A percentile compares a stretch with the other conserved stretches of the same genome.
Conservation (phyloP, 805 yeast species). For the Lipomyces yamadae region DNA sequence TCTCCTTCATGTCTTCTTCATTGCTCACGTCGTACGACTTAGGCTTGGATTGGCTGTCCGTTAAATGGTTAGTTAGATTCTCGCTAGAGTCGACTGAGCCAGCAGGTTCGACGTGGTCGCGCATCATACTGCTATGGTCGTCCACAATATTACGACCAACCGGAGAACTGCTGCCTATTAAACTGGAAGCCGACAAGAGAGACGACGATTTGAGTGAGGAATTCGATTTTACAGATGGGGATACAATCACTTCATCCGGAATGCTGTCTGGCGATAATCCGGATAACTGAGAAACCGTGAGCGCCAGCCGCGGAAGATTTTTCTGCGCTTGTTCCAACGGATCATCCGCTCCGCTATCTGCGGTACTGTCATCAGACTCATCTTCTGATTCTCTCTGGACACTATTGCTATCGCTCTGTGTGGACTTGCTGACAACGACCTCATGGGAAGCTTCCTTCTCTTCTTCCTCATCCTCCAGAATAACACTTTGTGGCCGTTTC, state of each 20-base stretch:
- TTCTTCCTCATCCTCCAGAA: constrained; percentile 18
- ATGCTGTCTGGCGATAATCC: constrained; percentile 5
- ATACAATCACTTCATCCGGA: background rate
- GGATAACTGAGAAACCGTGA: constrained; percentile 14
- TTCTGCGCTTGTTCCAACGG: constrained; percentile 22
- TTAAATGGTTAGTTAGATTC: background rate
- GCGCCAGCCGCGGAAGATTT: constrained; percentile 22
- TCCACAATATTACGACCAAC: background rate
- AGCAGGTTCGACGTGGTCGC: background rate
- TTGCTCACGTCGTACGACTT: constrained; percentile 16
- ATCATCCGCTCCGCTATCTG: background rate
- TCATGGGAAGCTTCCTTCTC: background rate
- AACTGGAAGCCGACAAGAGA: background rate
- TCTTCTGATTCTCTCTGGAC: background rate
- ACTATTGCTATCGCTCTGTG: background rate
- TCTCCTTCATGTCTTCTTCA: constrained; percentile 20
- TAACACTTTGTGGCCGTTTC: constrained; percentile 16
- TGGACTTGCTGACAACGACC: background rate
- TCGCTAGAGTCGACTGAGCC: background rate
- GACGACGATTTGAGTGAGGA: background rate
- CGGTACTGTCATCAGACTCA: background rate
- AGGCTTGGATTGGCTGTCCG: background rate
- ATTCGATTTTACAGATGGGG: background rate
- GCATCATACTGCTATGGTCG: background rate
- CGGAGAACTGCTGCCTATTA: background rate